Base-by-base conservation (phyloP, 1,139 yeast species). In the Pichia sp. region DNA sequence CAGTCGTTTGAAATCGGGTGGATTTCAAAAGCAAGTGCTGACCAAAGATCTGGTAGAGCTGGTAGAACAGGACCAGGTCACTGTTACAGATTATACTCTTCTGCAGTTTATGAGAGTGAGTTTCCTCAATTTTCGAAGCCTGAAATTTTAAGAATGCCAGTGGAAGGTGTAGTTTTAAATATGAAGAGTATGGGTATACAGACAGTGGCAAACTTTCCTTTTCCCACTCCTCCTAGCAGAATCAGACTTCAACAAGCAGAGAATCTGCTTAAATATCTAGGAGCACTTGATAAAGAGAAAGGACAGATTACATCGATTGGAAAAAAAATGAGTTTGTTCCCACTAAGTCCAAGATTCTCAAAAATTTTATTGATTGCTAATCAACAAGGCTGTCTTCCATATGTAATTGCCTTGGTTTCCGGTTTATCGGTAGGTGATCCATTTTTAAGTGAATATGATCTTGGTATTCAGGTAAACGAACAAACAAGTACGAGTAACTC, bases 51-150 rank as follows among this genome's bases (percentile, higher is more conserved):
- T 28, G 98, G 98, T 62, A 82, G 99, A 72, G 98, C 99, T 39
- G 99, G 98, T 59, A 84, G 99, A 74, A 91, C 97, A 0, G 98
- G 98, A 0, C 97, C 98, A 0, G 99, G 99, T 41, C 98, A 93
- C 56, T 86, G 96, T 60, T 93, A 93, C 60, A 69, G 98, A 45
- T 64, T 93, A 19, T 93, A 71, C 55, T 89, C 98, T 0, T 89
- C 97, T n/a, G 98, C 98, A 0, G 84, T 93, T 8, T 93, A 72
- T 59, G 97, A 91, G 56, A 75, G 79, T 46, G 91, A 84, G 52
- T 91, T 93, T 60, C 71, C 71, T 5, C 86, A 82, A 53, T 91
- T 91, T 53, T 72, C 93, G 20, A 71, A 69, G 42, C 98, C 99
- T 0, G 99, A 93, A 60, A 89, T 93, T 42, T 64, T 85, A 45